Conservation (phyloP, 176 grass and related monocot species). For the Musa schizocarpa region DNA sequence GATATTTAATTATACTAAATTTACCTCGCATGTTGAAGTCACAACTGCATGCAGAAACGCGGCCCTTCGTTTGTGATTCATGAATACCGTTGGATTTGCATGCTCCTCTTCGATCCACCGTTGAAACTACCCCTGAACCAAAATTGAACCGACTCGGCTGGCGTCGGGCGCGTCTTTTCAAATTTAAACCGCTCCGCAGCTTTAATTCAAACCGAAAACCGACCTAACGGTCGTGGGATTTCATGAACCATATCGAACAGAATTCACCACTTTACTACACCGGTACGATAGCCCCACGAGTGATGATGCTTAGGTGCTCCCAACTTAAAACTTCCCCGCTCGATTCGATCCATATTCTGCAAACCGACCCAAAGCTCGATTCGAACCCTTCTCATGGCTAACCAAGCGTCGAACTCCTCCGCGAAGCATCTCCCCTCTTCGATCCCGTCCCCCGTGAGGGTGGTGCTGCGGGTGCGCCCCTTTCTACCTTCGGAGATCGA, state of each 20-base stretch:
- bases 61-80: too few species aligned
- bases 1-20: too few species aligned
- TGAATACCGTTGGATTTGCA: neutral
- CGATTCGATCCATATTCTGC: too few species aligned
- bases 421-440: neutral
- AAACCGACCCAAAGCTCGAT: neutral
- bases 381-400: conserved; percentile 26
- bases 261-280: neutral
- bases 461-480: conserved; percentile 77
- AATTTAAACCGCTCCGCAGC: neutral
- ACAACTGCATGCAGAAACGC: too few species aligned
- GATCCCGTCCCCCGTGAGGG: conserved; percentile 42
- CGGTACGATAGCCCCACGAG: too few species aligned
- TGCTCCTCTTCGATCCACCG: neutral
- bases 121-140: neutral
- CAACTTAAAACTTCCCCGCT: too few species aligned
- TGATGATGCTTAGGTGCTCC: too few species aligned
- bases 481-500: conserved; percentile 52
- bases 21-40: too few species aligned
- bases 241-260: too few species aligned
- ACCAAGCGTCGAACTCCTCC: neutral
- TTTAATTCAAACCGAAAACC: neutral
- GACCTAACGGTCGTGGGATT: neutral
- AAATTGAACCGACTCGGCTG: too few species aligned
- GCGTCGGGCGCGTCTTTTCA: neutral